These are phyloP conservation scores for Pseudomonodictys pantanalensis DNA, from an alignment of 495 filamentous ascomycete species.

Conservation along the genomic window DNA sequence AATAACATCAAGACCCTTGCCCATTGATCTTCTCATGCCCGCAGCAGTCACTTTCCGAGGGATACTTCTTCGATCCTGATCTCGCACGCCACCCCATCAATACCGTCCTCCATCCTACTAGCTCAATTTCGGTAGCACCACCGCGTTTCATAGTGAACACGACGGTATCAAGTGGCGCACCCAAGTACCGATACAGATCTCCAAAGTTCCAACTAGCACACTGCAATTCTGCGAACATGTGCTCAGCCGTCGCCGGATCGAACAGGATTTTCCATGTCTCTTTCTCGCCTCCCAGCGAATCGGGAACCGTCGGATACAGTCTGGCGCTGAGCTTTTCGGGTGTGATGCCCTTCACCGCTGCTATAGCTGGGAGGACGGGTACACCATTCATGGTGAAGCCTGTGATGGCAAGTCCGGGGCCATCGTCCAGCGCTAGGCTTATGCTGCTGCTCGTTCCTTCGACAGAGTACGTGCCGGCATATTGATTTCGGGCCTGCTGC, in stretches of 20 bases:
- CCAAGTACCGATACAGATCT: constrained; percentile 4
- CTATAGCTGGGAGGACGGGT: not conserved
- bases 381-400: constrained; percentile 6
- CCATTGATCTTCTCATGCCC: too few relatives aligned
- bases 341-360: not conserved
- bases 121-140: not conserved
- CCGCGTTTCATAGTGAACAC: not conserved
- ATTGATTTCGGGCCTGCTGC: constrained; percentile 3
- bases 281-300: not conserved
- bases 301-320: constrained; percentile 11
- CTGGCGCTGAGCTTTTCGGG: not conserved
- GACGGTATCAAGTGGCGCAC: not conserved
- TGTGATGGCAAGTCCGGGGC: constrained; percentile 10
- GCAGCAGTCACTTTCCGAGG: too few relatives aligned
- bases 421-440: not conserved
- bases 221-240: not conserved
- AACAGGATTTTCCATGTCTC: not conserved
- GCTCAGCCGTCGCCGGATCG: not conserved
- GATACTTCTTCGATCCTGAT: not conserved
- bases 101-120: not conserved
- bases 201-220: constrained; percentile 3
- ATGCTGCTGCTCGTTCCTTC: not conserved
- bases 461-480: constrained; percentile 5
- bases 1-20: too few relatives aligned
- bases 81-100: not conserved